Base-by-base conservation (phyloP, 129 eudicot species). In the Chrysanthemum makinoi region DNA sequence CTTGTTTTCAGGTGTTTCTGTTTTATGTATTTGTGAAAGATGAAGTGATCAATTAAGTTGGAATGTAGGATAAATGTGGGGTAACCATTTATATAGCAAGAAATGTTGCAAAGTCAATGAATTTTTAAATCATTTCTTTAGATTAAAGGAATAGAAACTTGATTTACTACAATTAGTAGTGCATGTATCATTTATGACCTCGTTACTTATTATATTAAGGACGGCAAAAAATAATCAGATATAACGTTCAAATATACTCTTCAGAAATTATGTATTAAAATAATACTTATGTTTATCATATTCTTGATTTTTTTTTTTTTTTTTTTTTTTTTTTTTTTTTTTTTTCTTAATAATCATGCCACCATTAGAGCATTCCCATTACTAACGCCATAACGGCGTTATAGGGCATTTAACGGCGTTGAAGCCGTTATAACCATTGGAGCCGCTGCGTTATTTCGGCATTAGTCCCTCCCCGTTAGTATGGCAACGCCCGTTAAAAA, bases 151-250 rank as follows among this genome's bases (percentile, higher is more conserved):
- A 53, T 78, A 78, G 4, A n/a, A 44, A 35, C 44, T 35, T 35
- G 44, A 22, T 3, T 53, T 39, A 62, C 20, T 77, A 30, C 24
- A 44, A 61, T 68, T 75, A 67, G 26, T 75, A 57, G 66, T 63
- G 69, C 72, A 64, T 64, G 72, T 26, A 70, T 71, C 72, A 46
- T 35, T 35, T 35, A 35, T 44, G 76, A 70, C 77, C 67, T 77
- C 60, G 52, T 77, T 62, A 20, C 44, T 62, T 63, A 63, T 62
- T 77, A 62, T 70, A 77, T 63, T 62, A 61, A 22, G 81, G 81
- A 55, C 72, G 81, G 81, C 81, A 70, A 53, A 70, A 49, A 51
- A 35, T 39, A 35, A 62, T 69, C 43, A 20, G n/a, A 35, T 30
- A 61, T 35, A 77, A 35, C 72, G 60, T 62, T 62, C 51, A 70